Conservation (phyloP, 2,329 filamentous ascomycete genomes). For the Elsinoe ampelina region DNA sequence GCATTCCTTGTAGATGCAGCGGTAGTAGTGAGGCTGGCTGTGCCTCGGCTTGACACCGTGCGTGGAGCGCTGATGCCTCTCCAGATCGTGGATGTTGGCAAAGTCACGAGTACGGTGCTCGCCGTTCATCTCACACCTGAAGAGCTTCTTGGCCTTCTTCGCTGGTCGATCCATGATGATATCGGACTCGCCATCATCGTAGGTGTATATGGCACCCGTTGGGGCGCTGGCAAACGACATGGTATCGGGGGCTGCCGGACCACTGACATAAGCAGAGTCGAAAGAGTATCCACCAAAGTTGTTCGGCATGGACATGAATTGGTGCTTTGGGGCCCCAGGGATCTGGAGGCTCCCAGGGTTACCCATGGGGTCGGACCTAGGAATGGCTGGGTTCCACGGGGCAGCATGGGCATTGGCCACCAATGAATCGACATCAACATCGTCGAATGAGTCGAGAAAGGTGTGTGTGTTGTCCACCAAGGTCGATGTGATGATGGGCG, state of each 20-base stretch:
- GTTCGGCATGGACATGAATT: slow-evolving; percentile 12
- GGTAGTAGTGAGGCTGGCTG: slow-evolving; percentile 45
- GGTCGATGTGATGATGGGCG: slow-evolving; percentile 5
- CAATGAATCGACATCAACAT: neutral
- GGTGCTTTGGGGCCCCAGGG: slow-evolving; percentile 1
- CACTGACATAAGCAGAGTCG: slow-evolving; percentile 11
- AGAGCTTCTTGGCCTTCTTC: slow-evolving; percentile 55
- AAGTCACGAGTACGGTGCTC: slow-evolving; percentile 60
- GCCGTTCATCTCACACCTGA: slow-evolving; percentile 47
- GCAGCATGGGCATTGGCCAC: slow-evolving; percentile 1
- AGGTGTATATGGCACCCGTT: slow-evolving; percentile 1
- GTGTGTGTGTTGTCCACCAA: neutral
- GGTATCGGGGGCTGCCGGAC: slow-evolving; percentile 4
- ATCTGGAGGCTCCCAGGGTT: neutral
- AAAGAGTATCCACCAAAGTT: slow-evolving; percentile 4
- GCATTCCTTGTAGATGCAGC: slow-evolving; percentile 51
- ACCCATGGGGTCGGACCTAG: neutral
- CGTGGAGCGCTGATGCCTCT: slow-evolving; percentile 66
- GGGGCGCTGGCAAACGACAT: slow-evolving; percentile 5
- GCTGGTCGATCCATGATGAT: slow-evolving; percentile 55
- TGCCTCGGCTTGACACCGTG: slow-evolving; percentile 46
- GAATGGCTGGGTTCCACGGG: slow-evolving; percentile 11
- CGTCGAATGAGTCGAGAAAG: neutral
- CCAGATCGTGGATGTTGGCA: slow-evolving; percentile 68
- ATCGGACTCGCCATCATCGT: slow-evolving; percentile 13